A percentile compares a stretch with the other conserved stretches of the same genome.
phyloP scores from a whole-genome alignment of 1,284 basidiomycete genomes.

The Ustilago curta region DNA sequence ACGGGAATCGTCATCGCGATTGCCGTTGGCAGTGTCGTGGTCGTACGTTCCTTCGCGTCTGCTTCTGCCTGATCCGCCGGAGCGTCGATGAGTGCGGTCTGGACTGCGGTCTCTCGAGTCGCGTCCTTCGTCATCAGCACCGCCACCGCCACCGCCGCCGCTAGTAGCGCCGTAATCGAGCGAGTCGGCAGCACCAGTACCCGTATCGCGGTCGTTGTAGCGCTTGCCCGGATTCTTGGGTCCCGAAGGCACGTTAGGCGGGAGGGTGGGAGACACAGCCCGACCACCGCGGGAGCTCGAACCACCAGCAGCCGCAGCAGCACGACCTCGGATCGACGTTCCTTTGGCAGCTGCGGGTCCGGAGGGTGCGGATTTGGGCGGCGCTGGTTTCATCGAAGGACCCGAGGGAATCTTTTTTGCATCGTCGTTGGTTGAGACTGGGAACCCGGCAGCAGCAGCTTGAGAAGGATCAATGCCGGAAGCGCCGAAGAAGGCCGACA shows the following conservation, averaged over 20 bases:
- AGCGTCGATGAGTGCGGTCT: conserved; percentile 7
- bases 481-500: conserved; percentile 46
- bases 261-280: conserved; percentile 40
- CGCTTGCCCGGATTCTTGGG: conserved; percentile 57
- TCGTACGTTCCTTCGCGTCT: conserved; percentile 33
- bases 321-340: conserved; percentile 42
- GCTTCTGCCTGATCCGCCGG: conserved; percentile 6
- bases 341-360: conserved; percentile 23
- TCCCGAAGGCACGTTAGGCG: conserved; percentile 55
- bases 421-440: not conserved
- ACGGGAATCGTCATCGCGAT: conserved; percentile 10
- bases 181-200: conserved; percentile 54
- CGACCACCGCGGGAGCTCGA: conserved; percentile 23
- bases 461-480: conserved; percentile 41
- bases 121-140: conserved; percentile 22
- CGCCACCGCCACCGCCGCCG: conserved; percentile 18
- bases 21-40: conserved; percentile 7
- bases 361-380: conserved; percentile 22
- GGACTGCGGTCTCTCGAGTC: conserved; percentile 13
- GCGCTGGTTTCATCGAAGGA: not conserved
- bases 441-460: conserved; percentile 34
- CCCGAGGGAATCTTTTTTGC: not conserved
- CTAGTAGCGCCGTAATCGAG: conserved; percentile 65
- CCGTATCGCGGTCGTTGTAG: conserved; percentile 66
- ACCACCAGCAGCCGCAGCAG: conserved; percentile 23